Evolutionary conservation across 768 basidiomycete species (phyloP), one percentile per base, ranked within the genome.

Genomic region (Xerocomellus dryophilus): DNA sequence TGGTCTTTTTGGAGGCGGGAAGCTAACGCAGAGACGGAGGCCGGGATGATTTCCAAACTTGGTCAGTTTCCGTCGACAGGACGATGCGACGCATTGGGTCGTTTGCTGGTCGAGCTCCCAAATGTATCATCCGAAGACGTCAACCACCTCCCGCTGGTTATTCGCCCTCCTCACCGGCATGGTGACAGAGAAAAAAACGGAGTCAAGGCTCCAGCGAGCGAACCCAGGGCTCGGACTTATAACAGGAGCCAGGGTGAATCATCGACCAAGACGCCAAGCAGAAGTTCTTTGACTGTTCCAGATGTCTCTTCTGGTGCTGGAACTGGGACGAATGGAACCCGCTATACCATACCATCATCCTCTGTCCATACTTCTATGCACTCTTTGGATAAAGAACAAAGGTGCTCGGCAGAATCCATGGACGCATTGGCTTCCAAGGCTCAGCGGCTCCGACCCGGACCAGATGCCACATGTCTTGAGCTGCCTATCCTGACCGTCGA

Each of bases 401-500:
- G 10, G 3, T 5, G 15, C 20, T 5, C 10, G 0, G 5, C 36
- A 1, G 49, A 44, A 38, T 32, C 42, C 4, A 6, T 36, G 38
- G 27, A 55, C 6, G 14, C 2, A 15, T 20, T 56, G 15, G 12
- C 25, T 12, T n/a, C 2, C 3, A 2, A 18, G 8, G 6, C 4
- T 23, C 32, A 57, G 7, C 14, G 3, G 0, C 42, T 50, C 3
- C 39, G 2, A 12, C 36, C 43, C 8, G 20, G 17, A 14, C 1
- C 43, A 9, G 32, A 49, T 25, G 18, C 17, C 4, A 7, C 43
- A 1, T 17, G 2, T 27, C 48, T 58, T 8, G 53, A 58, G 23
- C n/a, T 58, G 2, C 56, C 56, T 4, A 50, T 58, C n/a, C 34
- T 58, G 12, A 6, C 39, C 7, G 53, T 23, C 34, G 48, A 56